Base-by-base conservation (phyloP, 1,284 basidiomycete genomes). In the Pascua guehoae region DNA sequence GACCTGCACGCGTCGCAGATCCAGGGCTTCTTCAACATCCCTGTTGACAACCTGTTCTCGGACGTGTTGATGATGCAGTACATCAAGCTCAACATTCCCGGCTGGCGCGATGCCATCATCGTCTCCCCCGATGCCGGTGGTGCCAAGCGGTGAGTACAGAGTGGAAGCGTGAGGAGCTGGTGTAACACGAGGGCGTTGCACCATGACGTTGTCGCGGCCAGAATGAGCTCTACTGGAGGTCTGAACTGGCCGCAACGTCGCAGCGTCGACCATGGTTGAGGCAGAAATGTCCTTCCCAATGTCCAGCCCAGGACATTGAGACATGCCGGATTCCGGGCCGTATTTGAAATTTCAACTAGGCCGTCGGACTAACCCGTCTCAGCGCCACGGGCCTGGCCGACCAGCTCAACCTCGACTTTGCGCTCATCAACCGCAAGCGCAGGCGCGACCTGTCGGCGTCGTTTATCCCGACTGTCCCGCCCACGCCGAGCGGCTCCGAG, bases 21-120 rank as follows among this genome's bases (percentile, higher is more conserved):
- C 64, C 95, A 98, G 76, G 95, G 95, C 12, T 98, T 98, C 82
- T 98, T 98, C 74, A 93, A 98, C 78, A 94, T 98, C 66, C 96
- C 95, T 15, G 94, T 97, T 56, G 95, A 98, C 81, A 98, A 98
- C 78, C 81, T 96, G 54, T 96, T 87, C 77, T 89, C 88, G 40
- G 91, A 94, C 72, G 88, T 91, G 8, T 79, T 88, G 64, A 90
- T 93, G 88, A 82, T 91, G 64, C 81, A 85, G 10, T 93, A 91
- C 77, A 95, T 98, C 80, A 95, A 94, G 78, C 81, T 84, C 51
- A 83, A 87, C 70, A 91, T 98, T 57, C 83, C 85, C 2, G 88
- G 83, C 45, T 98, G 95, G 95, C 78, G 86, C 67, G 83, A 96
- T 66, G 85, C 86, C 48, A 93, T 98, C 74, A 88, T 98, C 61